phyloP scores from a whole-genome alignment of 2,329 filamentous ascomycete species.

The Aureobasidium sp. region DNA sequence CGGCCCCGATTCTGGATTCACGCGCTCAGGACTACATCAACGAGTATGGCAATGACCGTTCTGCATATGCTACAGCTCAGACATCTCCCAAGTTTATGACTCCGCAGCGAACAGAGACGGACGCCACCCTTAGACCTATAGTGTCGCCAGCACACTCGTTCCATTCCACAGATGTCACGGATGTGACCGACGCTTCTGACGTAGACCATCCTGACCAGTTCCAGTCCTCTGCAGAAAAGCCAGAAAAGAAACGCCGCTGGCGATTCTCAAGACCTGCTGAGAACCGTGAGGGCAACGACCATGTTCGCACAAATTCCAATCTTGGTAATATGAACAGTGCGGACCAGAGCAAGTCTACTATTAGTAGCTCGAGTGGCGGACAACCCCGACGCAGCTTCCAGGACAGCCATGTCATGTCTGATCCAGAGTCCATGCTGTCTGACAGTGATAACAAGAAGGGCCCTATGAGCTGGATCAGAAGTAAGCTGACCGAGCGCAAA shows the following conservation, averaged over 20 bases:
- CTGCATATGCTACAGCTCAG: constrained; percentile 33
- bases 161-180: constrained; percentile 65
- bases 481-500: constrained; percentile 54
- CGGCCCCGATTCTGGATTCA: constrained; percentile 19
- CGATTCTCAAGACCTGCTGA: constrained; percentile 47
- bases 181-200: constrained; percentile 72
- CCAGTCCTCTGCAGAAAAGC: constrained; percentile 42
- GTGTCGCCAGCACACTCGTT: constrained; percentile 70
- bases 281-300: constrained; percentile 18
- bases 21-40: constrained; percentile 17
- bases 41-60: constrained; percentile 28
- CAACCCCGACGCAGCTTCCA: constrained; percentile 7
- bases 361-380: constrained; percentile 11
- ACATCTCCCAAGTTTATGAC: constrained; percentile 37
- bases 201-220: constrained; percentile 60
- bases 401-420: constrained; percentile 6
- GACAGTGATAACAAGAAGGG: constrained; percentile 34
- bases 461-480: constrained; percentile 56
- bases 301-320: neutral
- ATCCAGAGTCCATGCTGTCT: constrained; percentile 11
- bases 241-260: constrained; percentile 65
- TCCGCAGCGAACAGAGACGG: constrained; percentile 66
- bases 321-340: constrained; percentile 9
- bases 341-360: constrained; percentile 17
- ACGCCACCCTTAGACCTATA: constrained; percentile 52